These are phyloP conservation scores for Ogataea allantospora DNA, from an alignment of 805 yeast genomes.

Conservation along the genomic window DNA sequence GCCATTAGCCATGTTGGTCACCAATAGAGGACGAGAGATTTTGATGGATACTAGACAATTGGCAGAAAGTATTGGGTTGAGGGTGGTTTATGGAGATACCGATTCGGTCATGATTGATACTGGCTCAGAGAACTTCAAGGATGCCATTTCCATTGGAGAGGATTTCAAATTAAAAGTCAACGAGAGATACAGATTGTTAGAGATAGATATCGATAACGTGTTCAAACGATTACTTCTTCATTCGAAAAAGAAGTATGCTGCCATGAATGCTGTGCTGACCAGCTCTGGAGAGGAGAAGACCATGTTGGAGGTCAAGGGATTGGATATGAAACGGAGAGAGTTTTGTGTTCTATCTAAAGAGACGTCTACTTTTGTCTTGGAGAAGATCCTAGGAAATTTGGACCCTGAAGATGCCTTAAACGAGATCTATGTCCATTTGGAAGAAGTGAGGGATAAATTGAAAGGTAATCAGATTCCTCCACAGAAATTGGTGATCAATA, in stretches of 20 bases:
- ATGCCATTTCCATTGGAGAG: constrained; percentile 80
- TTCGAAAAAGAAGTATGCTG: constrained; percentile 98
- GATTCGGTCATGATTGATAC: constrained; percentile 99
- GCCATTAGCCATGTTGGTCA: constrained; percentile 93
- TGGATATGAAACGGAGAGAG: constrained; percentile 96
- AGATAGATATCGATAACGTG: constrained; percentile 92
- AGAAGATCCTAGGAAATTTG: constrained; percentile 64
- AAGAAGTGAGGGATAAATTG: constrained; percentile 54
- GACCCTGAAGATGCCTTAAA: constrained; percentile 77
- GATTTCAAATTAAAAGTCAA: constrained; percentile 83
- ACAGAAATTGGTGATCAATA: constrained; percentile 74
- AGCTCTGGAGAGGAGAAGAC: constrained; percentile 53
- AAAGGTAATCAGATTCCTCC: constrained; percentile 60
- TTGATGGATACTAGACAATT: constrained; percentile 88
- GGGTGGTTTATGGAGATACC: constrained; percentile 96
- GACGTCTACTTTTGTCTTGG: constrained; percentile 70
- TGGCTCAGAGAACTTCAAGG: constrained; percentile 62
- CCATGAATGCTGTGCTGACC: constrained; percentile 57
- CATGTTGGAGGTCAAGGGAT: constrained; percentile 85
- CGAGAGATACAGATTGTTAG: constrained; percentile 81
- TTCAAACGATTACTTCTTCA: constrained; percentile 81
- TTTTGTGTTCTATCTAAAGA: constrained; percentile 92
- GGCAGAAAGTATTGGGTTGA: constrained; percentile 79
- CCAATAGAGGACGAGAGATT: constrained; percentile 93
- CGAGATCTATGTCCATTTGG: constrained; percentile 71